Evolutionary conservation across 2,329 filamentous ascomycete species (phyloP).

Genomic region (Colletotrichum zoysiae): DNA sequence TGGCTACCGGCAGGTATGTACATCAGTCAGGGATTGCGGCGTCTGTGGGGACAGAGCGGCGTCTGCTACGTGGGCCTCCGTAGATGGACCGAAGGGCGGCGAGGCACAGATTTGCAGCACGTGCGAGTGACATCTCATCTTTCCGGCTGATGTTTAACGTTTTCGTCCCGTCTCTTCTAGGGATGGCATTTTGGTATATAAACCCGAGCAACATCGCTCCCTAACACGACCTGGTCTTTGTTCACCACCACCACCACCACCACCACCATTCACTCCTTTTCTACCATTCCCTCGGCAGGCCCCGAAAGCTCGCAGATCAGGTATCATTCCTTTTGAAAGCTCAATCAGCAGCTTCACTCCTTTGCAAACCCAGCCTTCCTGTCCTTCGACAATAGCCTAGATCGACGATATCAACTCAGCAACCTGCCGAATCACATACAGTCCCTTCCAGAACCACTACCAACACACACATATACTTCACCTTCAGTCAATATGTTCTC

Average conservation of each 20-base stretch:
- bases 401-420: conserved; percentile 13
- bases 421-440: conserved; percentile 8
- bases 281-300: conserved; percentile 38
- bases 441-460: conserved; percentile 10
- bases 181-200: conserved; percentile 34
- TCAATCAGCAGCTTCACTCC: conserved; percentile 37
- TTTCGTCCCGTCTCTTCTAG: conserved; percentile 27
- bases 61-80: conserved; percentile 33
- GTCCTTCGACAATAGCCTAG: conserved; percentile 26
- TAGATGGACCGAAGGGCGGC: conserved; percentile 29
- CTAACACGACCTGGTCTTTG: neutral
- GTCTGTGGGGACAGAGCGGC: conserved; percentile 30
- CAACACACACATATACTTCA: neutral
- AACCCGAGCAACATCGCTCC: conserved; percentile 19
- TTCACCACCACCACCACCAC: conserved; percentile 39
- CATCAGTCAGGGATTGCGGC: conserved; percentile 16
- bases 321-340: conserved; percentile 33
- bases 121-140: conserved; percentile 35
- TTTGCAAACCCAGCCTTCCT: conserved; percentile 29
- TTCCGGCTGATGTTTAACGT: conserved; percentile 19
- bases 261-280: conserved; percentile 6
- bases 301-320: conserved; percentile 40
- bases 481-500: conserved; percentile 45
- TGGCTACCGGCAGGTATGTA: neutral
- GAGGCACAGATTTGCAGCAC: conserved; percentile 9